Base-by-base conservation (phyloP, 169 alveolate genomes). In the Ichthyophthirius multifiliis region DNA sequence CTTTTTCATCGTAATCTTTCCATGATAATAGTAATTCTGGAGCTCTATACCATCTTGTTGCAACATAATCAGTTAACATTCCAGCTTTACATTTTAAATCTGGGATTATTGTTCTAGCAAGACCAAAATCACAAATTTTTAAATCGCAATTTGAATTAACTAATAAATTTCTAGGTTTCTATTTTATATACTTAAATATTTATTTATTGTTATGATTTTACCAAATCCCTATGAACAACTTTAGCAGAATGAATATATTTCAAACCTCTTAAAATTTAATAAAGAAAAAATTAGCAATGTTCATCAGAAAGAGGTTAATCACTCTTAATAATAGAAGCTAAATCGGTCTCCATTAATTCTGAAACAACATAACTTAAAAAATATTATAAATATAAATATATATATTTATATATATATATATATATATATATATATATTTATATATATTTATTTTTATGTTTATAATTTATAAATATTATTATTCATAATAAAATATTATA, bases 1-100 rank as follows among this genome's bases (percentile, higher is more conserved):
- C 65, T 47, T 47, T 93, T 4, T 88, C 83, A 13, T 93, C 86
- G 65, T 92, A 95, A 5, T 87, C 87, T 71, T 92, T 90, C 74
- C 92, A 88, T n/a, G 95, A 87, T 46, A 92, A 75, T 16, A 95
- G 75, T 27, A 95, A 74, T 74, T 93, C 97, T 1, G 98, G 98
- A 0, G 97, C 95, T 73, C 97, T 87, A 80, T 95, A 95, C 96
- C 95, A 91, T 62, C 97, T 81, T 5, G 97, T 94, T 2, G 96
- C 95, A 3, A 93, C 97, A 83, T 94, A 94, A 45, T 89, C 93
- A 3, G 96, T 94, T 91, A 88, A 84, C 32, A 87, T 75, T 18
- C 85, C 89, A 31, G 90, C 79, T 43, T 85, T 91, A 62, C 75
- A 79, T 44, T 89, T 90, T 34, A 87, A 39, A 32, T 81, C 84